A percentile compares a stretch with the other conserved stretches of the same genome.
Conservation (phyloP, 83 land plant genomes). For the Thuja plicata region DNA sequence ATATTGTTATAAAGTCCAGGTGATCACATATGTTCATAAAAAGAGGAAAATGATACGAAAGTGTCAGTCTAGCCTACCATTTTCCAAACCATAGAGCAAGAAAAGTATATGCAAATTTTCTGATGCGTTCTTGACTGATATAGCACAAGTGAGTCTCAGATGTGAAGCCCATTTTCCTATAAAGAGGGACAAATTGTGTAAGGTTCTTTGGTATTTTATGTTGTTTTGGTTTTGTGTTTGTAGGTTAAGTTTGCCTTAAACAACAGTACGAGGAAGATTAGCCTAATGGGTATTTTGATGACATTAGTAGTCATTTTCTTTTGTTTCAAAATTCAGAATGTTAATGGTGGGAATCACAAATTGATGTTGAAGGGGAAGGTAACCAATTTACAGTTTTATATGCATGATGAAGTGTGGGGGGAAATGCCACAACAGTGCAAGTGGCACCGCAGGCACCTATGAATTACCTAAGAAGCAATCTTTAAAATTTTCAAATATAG, state of each 20-base stretch:
- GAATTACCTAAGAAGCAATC: too few relatives aligned
- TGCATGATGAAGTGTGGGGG: constrained; percentile 27
- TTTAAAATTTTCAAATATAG: too few relatives aligned
- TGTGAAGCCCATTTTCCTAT: neutral
- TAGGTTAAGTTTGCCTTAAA: neutral
- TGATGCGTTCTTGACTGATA: too few relatives aligned
- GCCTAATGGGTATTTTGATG: neutral
- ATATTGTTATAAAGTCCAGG: too few relatives aligned
- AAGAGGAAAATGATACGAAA: too few relatives aligned
- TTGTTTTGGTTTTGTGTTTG: neutral
- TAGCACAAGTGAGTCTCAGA: too few relatives aligned
- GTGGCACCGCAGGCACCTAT: constrained; percentile 16
- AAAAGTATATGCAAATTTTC: too few relatives aligned
- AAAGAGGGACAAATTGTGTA: neutral
- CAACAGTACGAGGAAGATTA: neutral
- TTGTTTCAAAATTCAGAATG: neutral
- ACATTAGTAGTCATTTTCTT: neutral
- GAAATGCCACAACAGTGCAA: constrained; percentile 23
- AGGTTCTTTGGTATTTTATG: neutral
- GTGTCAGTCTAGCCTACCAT: too few relatives aligned
- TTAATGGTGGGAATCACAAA: neutral
- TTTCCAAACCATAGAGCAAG: too few relatives aligned
- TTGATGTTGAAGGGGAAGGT: constrained; percentile 11
- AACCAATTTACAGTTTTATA: constrained; percentile 25
- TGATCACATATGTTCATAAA: too few relatives aligned